Evolutionary conservation across 371 early-diverging fungal species (phyloP), one percentile per base, ranked within the genome.

Genomic region (Rhizopus sp.): DNA sequence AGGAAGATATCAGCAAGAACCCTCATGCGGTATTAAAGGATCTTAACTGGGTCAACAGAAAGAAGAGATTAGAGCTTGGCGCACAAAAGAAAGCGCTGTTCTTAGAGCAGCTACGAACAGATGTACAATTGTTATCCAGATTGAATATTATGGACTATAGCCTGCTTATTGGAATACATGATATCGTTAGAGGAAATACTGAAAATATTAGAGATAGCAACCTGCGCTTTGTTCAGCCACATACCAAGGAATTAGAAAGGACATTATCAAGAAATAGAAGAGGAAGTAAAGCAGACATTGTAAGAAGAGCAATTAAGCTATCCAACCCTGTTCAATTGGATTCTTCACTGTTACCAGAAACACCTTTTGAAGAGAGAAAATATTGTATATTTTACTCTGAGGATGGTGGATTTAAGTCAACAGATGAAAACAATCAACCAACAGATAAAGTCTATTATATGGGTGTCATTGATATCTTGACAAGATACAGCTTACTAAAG

Each of bases 101-200:
- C 59, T 66, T 92, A 34, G 79, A 84, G 34, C 97, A 97, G 72
- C 73, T 94, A 57, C 83, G 89, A 23, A 73, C 77, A 12, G 98
- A 98, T 69, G 89, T 93, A 6, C 71, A 76, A 74, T 77, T 95
- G 52, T 74, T 97, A 46, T 70, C 78, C 16, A 63, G 66, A 9
- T 73, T 91, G 52, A 88, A 93, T 45, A 97, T 98, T 53, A 98
- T 98, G 98, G 98, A 98, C 72, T 98, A 98, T 76, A 93, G 94
- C 58, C 73, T 98, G 51, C 75, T 98, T 17, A 73, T 97, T 23
- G 98, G 98, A 5, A 80, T 93, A n/a, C 97, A 97, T 67, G 91
- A 96, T 66, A 53, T 80, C 59, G 73, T 67, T 13, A 84, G 87
- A 33, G 96, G 94, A 44, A 96, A 98, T 72, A 73, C 72, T 46